phyloP scores from a whole-genome alignment of 23 red algal genomes.

The Gracilaria caudata region DNA sequence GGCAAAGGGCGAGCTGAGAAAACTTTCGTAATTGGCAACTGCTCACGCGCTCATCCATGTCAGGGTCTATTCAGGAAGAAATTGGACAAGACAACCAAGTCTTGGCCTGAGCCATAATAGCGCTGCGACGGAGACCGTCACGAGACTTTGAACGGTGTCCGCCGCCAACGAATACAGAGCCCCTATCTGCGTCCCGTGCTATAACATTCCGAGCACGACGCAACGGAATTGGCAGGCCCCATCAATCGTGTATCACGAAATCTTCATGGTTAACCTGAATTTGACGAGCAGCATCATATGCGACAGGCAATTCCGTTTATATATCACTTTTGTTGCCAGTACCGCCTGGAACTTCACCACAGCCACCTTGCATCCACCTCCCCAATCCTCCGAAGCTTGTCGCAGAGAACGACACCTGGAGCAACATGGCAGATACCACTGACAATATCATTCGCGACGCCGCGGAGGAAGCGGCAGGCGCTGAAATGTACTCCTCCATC shows the following conservation, averaged over 20 bases:
- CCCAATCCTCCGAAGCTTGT: not conserved
- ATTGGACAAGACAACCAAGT: slow-evolving; percentile 26
- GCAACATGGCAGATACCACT: slow-evolving; percentile 2
- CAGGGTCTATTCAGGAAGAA: not conserved
- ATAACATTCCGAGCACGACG: not conserved
- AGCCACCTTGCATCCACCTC: not conserved
- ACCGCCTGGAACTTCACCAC: not conserved
- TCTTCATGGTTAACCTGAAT: slow-evolving; percentile 2
- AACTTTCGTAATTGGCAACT: not conserved
- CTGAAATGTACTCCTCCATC: slow-evolving; percentile 29
- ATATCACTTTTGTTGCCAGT: slow-evolving; percentile 6
- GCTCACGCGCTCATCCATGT: not conserved
- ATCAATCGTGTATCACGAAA: slow-evolving; percentile 8
- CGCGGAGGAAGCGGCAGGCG: not conserved
- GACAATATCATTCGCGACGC: slow-evolving; percentile 8
- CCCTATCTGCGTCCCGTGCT: not conserved
- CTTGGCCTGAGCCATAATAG: slow-evolving; percentile 1
- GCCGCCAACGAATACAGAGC: not conserved
- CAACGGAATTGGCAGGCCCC: slow-evolving; percentile 20
- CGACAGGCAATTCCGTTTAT: slow-evolving; percentile 8
- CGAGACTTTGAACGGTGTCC: slow-evolving; percentile 2
- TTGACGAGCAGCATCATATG: not conserved
- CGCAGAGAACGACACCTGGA: not conserved
- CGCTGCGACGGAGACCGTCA: not conserved
- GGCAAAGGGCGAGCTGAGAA: not conserved